Evolutionary conservation across 2,329 filamentous ascomycete species (phyloP).

Genomic region (Phialocephala sp.): DNA sequence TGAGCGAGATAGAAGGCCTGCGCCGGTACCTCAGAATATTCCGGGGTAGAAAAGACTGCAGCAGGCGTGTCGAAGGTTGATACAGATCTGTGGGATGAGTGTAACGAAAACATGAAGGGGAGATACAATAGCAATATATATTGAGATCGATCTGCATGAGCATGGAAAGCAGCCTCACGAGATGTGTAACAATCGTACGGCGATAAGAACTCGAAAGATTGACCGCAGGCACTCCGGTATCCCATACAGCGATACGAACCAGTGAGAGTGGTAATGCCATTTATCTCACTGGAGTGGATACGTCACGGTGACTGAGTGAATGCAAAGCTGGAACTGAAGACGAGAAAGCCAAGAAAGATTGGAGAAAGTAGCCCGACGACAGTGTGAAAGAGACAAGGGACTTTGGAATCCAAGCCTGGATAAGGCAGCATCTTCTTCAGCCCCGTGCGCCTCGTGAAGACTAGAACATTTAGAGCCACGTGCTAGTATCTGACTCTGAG

Average conservation of each 20-base stretch:
- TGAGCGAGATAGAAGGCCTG: neutral
- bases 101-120: neutral
- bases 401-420: constrained; percentile 12
- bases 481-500: constrained; percentile 20
- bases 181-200: constrained; percentile 12
- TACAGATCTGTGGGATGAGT: neutral
- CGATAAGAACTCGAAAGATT: constrained; percentile 1
- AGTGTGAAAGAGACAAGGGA: constrained; percentile 11
- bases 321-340: constrained; percentile 15
- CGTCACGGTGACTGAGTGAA: constrained; percentile 12
- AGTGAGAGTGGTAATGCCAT: constrained; percentile 17
- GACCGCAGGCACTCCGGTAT: constrained; percentile 12
- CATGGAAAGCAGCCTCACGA: constrained; percentile 14
- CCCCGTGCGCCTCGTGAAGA: constrained; percentile 11
- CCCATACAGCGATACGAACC: constrained; percentile 21
- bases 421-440: constrained; percentile 24
- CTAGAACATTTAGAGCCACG: constrained; percentile 18
- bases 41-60: neutral
- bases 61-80: neutral
- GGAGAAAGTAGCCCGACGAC: constrained; percentile 17
- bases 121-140: constrained; percentile 16
- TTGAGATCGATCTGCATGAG: constrained; percentile 5
- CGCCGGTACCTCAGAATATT: neutral
- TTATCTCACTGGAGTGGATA: constrained; percentile 14
- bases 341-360: constrained; percentile 16